These are phyloP conservation scores for Diophrys appendiculata DNA, from an alignment of 73 alveolate genomes.

Conservation along the genomic window DNA sequence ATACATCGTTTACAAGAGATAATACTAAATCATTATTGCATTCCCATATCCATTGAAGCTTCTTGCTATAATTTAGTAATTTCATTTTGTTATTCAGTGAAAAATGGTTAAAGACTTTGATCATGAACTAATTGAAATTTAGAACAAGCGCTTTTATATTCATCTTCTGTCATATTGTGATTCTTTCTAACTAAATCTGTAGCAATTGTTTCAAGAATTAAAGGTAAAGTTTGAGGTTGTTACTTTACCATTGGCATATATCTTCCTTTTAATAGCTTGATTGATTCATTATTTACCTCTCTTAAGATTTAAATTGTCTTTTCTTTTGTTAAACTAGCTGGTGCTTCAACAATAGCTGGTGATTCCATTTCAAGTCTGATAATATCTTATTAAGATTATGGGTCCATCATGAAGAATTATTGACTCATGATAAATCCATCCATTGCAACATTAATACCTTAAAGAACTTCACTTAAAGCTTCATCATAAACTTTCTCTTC, in stretches of 20 bases:
- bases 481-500: slow-evolving; percentile 13
- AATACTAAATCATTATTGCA: too few relatives aligned
- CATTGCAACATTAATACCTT: neutral
- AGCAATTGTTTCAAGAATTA: slow-evolving; percentile 2
- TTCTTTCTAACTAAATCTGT: neutral
- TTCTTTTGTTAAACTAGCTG: neutral
- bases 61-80: neutral
- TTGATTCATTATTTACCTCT: neutral
- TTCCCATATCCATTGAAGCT: too few relatives aligned
- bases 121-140: neutral
- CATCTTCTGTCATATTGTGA: neutral
- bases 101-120: neutral
- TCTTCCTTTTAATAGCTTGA: neutral
- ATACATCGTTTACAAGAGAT: too few relatives aligned
- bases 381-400: neutral
- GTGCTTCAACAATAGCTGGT: neutral
- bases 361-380: slow-evolving; percentile 4
- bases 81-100: neutral
- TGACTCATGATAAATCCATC: slow-evolving; percentile 5
- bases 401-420: slow-evolving; percentile 10
- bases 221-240: neutral
- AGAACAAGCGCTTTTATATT: slow-evolving; percentile 6
- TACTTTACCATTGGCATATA: neutral
- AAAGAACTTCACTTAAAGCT: neutral
- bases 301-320: neutral